A percentile compares a stretch with the other conserved stretches of the same genome.
phyloP scores from a whole-genome alignment of 371 early-diverging fungal genomes.

The Funneliformis caledonium region DNA sequence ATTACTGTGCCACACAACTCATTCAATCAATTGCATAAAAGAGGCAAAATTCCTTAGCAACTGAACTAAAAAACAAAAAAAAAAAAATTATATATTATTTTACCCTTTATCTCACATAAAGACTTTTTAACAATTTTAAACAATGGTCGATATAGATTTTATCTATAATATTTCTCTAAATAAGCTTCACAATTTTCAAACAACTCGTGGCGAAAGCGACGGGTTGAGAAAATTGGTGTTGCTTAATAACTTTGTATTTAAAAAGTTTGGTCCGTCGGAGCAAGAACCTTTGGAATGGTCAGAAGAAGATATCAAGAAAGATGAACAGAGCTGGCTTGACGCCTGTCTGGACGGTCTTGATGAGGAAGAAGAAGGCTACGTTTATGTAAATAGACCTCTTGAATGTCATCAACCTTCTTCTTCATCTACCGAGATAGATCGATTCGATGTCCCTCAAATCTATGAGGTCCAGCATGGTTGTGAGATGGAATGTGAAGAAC shows the following conservation, averaged over 20 bases:
- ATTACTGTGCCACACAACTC: neutral
- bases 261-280: neutral
- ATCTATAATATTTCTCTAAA: slow-evolving; percentile 6
- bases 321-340: slow-evolving; percentile 27
- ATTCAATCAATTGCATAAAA: neutral
- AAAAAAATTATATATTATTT: slow-evolving; percentile 7
- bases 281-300: slow-evolving; percentile 15
- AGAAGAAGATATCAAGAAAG: slow-evolving; percentile 34
- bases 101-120: neutral
- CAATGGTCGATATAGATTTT: neutral
- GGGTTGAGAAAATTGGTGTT: slow-evolving; percentile 26
- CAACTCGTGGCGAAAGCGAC: neutral
- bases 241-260: slow-evolving; percentile 20
- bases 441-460: neutral
- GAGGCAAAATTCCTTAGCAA: too few relatives aligned
- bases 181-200: slow-evolving; percentile 10
- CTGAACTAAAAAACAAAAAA: too few relatives aligned
- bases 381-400: neutral
- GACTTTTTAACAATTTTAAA: neutral
- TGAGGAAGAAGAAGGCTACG: slow-evolving; percentile 8
- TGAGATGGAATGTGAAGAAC: too few relatives aligned
- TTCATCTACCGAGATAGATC: too few relatives aligned
- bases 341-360: slow-evolving; percentile 6
- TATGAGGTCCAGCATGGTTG: too few relatives aligned
- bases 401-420: too few relatives aligned